Evolutionary conservation across 148 eudicot species (phyloP).

Genomic region (Chenopodium berlandieri): DNA sequence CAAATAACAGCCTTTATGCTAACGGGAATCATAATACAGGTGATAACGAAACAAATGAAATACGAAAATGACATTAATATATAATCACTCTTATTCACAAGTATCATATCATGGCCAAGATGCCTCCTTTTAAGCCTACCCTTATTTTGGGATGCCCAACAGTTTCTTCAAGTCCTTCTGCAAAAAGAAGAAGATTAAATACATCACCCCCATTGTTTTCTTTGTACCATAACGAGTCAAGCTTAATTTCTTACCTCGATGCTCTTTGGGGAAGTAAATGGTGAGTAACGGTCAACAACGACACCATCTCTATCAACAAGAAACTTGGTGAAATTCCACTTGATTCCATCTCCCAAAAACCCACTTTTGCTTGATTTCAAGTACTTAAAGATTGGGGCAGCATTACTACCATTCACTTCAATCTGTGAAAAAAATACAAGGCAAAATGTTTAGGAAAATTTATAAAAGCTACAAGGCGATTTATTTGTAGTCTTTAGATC

Average conservation of each 20-base stretch:
- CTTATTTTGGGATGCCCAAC: constrained; percentile 34
- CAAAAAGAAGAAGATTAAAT: constrained; percentile 3
- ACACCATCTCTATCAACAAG: constrained; percentile 69
- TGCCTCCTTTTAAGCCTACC: not conserved
- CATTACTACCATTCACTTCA: constrained; percentile 69
- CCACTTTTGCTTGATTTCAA: constrained; percentile 72
- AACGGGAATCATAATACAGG: not conserved
- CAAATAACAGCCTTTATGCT: not conserved
- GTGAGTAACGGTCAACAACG: constrained; percentile 81
- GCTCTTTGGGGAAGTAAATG: constrained; percentile 83
- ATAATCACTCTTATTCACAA: too few relatives aligned
- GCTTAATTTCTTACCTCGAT: constrained; percentile 55
- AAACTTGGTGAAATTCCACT: constrained; percentile 92
- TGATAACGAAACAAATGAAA: not conserved
- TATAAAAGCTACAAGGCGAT: not conserved
- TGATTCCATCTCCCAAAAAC: constrained; percentile 67
- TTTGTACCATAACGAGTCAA: not conserved
- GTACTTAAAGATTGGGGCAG: constrained; percentile 75
- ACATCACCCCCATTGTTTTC: not conserved
- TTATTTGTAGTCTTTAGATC: too few relatives aligned
- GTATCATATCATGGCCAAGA: not conserved
- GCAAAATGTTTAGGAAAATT: not conserved
- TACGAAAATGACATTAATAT: too few relatives aligned
- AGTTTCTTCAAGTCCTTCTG: constrained; percentile 85
- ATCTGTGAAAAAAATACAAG: constrained; percentile 35